Base-by-base conservation (phyloP, 169 alveolate species). In the Amoebophrya sp. region DNA sequence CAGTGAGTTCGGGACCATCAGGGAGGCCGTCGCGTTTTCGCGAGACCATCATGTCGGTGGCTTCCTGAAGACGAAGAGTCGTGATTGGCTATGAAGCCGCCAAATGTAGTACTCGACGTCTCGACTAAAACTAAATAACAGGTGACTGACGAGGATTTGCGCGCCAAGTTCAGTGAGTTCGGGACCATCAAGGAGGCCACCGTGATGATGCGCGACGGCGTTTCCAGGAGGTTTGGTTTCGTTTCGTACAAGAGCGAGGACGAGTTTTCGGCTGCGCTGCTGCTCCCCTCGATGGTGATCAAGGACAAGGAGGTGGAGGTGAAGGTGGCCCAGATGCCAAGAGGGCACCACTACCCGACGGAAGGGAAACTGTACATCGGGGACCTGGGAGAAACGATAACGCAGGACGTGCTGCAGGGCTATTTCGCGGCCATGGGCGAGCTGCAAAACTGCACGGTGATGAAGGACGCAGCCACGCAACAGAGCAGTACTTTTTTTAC, bases 291-390 rank as follows among this genome's bases (percentile, higher is more conserved):
- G 34, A 29, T 58, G 39, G 78, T 13, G 78, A 58, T 58, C 69
- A 90, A 88, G 20, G 94, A 91, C 26, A 93, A 92, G 38, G 93
- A 95, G 42, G 95, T 95, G 26, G 90, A 88, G 26, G 90, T 88
- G 70, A 88, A 58, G 78, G 78, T 58, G 78, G 78, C 78, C 7
- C 78, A 58, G 23, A 23, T 58, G 78, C 78, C 78, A 13, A 2
- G 34, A 29, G 78, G 78, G 5, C 78, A 58, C 29, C 34, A 58
- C 34, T 58, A 13, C 34, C 78, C 78, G 7, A 58, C 78, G 34
- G 78, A 58, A 58, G 78, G 78, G 34, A 58, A 58, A 29, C 78
- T 58, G 34, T 58, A 58, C 78, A 58, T 58, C 23, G 78, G 78
- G 7, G 78, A 58, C 26, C 34, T 58, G 29, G 78, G 78, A 4